Conservation (phyloP, 1,284 basidiomycete species). For the Mycena citricolor region DNA sequence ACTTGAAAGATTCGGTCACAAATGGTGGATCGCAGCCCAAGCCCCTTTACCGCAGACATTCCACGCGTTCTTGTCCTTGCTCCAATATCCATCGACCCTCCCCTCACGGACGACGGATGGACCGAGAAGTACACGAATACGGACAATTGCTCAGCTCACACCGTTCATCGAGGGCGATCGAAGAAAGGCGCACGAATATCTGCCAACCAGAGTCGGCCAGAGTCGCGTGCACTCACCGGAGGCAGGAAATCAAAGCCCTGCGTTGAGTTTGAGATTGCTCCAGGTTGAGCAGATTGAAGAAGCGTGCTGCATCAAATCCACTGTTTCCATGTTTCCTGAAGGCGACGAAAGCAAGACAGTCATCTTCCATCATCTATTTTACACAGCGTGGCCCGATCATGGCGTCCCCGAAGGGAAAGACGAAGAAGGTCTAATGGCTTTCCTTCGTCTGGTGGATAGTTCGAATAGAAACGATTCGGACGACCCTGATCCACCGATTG, state of each 20-base stretch:
- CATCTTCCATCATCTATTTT: conserved; percentile 71
- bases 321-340: conserved; percentile 34
- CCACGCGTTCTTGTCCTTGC: conserved; percentile 72
- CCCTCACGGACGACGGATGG: conserved; percentile 34
- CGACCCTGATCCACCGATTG: conserved; percentile 67
- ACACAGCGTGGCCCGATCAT: conserved; percentile 81
- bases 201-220: conserved; percentile 59
- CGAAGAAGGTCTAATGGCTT: conserved; percentile 55
- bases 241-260: conserved; percentile 35
- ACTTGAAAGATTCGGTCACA: conserved; percentile 64
- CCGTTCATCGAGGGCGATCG: conserved; percentile 62
- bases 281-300: conserved; percentile 44
- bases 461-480: conserved; percentile 51
- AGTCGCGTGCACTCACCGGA: conserved; percentile 52
- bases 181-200: conserved; percentile 75
- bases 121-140: conserved; percentile 42
- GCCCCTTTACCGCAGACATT: conserved; percentile 70
- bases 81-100: conserved; percentile 48
- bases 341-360: conserved; percentile 35
- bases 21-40: conserved; percentile 83
- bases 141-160: conserved; percentile 80
- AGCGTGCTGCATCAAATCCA: conserved; percentile 64
- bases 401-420: conserved; percentile 66
- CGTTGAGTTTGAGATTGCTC: conserved; percentile 56
- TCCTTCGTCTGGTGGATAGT: conserved; percentile 59